Percentiles rank a stretch among this genome's conserved stretches.
These are phyloP conservation scores for Collybia sordida DNA, from an alignment of 768 basidiomycete genomes.

Conservation along the genomic window DNA sequence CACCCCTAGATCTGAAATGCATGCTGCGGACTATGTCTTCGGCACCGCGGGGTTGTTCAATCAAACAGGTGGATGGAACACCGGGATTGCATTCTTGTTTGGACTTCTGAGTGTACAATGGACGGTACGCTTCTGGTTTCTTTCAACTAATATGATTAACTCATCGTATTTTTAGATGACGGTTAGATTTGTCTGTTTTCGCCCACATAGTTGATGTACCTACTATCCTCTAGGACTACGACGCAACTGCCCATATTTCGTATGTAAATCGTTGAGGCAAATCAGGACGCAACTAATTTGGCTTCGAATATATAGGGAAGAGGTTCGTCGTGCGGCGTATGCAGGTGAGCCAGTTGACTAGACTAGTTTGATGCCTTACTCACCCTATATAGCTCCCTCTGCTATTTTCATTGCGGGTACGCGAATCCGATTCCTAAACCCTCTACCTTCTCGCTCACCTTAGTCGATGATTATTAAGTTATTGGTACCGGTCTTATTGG, in stretches of 20 bases:
- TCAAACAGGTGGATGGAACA: slow-evolving; percentile 76
- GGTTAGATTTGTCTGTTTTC: slow-evolving; percentile 29
- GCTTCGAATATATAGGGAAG: slow-evolving; percentile 48
- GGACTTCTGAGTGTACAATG: slow-evolving; percentile 87
- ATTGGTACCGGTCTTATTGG: slow-evolving; percentile 77
- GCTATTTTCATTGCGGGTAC: slow-evolving; percentile 26
- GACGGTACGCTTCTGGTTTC: slow-evolving; percentile 52
- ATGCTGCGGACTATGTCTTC: slow-evolving; percentile 78
- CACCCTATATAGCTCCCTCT: slow-evolving; percentile 18
- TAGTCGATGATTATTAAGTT: slow-evolving; percentile 34
- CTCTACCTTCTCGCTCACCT: not conserved
- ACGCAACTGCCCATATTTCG: slow-evolving; percentile 83
- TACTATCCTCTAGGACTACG: slow-evolving; percentile 56
- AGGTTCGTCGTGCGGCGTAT: slow-evolving; percentile 77
- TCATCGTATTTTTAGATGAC: slow-evolving; percentile 48
- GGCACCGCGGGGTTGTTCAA: slow-evolving; percentile 74
- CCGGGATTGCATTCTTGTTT: slow-evolving; percentile 80
- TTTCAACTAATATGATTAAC: slow-evolving; percentile 1
- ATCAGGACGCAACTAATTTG: slow-evolving; percentile 6
- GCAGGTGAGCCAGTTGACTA: slow-evolving; percentile 47
- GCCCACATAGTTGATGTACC: slow-evolving; percentile 1
- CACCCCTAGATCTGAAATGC: slow-evolving; percentile 76
- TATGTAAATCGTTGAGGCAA: slow-evolving; percentile 31
- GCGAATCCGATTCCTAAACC: not conserved
- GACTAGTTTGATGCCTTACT: not conserved